Base-by-base conservation (phyloP, 163 green algal genomes). In the Volvox carteri region DNA sequence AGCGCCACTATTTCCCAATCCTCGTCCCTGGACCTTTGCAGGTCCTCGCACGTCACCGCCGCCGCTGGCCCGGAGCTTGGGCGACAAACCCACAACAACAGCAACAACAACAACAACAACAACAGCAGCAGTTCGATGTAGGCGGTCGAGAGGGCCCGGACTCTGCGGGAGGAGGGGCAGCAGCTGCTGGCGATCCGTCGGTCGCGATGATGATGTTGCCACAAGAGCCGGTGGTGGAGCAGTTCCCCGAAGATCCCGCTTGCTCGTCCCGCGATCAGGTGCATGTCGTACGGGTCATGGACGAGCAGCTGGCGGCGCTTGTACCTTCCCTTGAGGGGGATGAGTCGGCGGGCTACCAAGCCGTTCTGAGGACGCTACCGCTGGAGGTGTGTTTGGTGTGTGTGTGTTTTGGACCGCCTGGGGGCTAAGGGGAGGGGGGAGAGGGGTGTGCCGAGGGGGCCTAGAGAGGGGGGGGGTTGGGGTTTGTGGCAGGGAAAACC, bases 281-380 rank as follows among this genome's bases (percentile, higher is more conserved):
- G 62, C 46, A 76, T 37, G 46, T 88, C 46, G 81, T 88, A 62
- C 79, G 79, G 19, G 62, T 87, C 28, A 78, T 91, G 67, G 78
- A 79, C 9, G 88, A 74, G 58, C 50, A 73, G 68, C 85, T 91
- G 85, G 77, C 52, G n/a, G 90, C 85, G 33, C 62, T 92, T 62
- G 70, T 78, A 30, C 86, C 86, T 28, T 90, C 86, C 28, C 48
- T 72, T 25, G 72, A 90, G 60, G 90, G 86, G 1, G 90, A 93
- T 42, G 72, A 80, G 42, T 85, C 67, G 7, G 90, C 86, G n/a
- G 73, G 78, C 25, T 48, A 72, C 30, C 78, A 46, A 35, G 86
- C 86, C 11, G n/a, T 78, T n/a, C 60, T 90, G 60, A 37, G 79
- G 19, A 78, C 72, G 18, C 41, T 90, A 48, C 81, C 81, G 6